Evolutionary conservation across 108 stramenopile genomes (phyloP).

Genomic region (Pseudonitzschia delicatissima): DNA sequence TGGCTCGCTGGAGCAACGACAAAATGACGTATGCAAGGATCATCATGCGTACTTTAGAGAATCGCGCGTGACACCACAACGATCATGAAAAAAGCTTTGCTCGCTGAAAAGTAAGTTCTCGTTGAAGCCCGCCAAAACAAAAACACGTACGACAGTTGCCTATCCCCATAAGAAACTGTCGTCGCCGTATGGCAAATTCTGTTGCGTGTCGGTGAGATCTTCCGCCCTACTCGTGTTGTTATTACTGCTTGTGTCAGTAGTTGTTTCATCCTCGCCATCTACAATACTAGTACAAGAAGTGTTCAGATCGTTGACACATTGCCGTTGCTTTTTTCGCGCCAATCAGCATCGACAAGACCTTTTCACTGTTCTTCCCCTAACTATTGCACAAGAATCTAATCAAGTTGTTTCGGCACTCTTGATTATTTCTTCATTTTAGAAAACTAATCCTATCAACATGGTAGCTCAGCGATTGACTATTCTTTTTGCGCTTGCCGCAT

Average conservation of each 20-base stretch:
- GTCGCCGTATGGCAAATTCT: background rate
- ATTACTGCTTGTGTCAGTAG: background rate
- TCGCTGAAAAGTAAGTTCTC: conserved; percentile 2
- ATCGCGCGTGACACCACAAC: background rate
- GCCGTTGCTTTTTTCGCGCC: background rate
- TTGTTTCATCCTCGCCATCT: no score
- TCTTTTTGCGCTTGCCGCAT: background rate
- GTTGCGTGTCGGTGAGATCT: background rate
- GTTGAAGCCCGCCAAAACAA: no score
- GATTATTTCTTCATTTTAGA: no score
- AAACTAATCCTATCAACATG: no score
- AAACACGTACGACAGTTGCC: background rate
- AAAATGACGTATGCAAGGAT: background rate
- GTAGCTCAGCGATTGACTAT: background rate
- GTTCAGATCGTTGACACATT: background rate
- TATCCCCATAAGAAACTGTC: background rate
- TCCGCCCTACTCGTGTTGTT: background rate
- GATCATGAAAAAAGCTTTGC: background rate
- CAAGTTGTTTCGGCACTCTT: background rate
- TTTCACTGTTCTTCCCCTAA: background rate
- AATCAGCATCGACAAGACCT: background rate
- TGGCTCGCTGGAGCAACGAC: background rate
- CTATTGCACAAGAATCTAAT: background rate
- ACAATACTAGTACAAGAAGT: background rate
- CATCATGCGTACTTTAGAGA: background rate